Base-by-base conservation (phyloP, 116 monocot species). In the Iris pallida region DNA sequence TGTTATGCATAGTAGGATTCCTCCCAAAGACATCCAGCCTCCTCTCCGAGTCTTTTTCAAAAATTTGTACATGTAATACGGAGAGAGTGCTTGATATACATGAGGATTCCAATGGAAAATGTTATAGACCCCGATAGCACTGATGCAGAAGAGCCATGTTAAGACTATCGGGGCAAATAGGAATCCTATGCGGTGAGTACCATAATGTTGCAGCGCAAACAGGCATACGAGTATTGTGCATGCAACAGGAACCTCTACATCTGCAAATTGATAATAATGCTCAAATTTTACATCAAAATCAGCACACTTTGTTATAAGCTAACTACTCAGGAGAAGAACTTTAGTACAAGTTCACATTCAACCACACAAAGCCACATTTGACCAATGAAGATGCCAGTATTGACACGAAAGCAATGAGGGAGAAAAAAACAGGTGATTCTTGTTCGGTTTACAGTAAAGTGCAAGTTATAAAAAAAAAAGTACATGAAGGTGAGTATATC, bases 1-100 rank as follows among this genome's bases (percentile, higher is more conserved):
- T 67, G 53, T 67, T 2, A 67, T 67, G 41, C 67, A 67, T 67
- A 67, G 41, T 10, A 67, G 53, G 41, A 67, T 67, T 67, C 67
- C 67, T 53, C 67, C 67, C 17, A 67, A 42, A 20, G 67, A 67
- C 52, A 67, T 53, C 67, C 67, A 67, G 20, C 67, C 67, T 53
- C 18, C 15, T 40, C 20, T 64, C 30, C 8, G 53, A 20, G 67
- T 67, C 67, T 67, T 53, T 46, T 67, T 54, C 20, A 67, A 67
- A 14, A 67, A 67, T 20, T 54, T 67, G 67, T 53, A 53, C 53
- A 67, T 67, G 67, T 53, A 67, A 30, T 53, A 67, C 19, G 67
- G 67, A 42, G 67, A 67, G 10, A 67, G 53, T 40, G 67, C 67
- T 53, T 67, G 52, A 67, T 67, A 67, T 20, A 67, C n/a, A 16